A percentile compares a stretch with the other conserved stretches of the same genome.
Conservation (phyloP, 371 early-diverging fungal species). For the Mucor plumbeus region DNA sequence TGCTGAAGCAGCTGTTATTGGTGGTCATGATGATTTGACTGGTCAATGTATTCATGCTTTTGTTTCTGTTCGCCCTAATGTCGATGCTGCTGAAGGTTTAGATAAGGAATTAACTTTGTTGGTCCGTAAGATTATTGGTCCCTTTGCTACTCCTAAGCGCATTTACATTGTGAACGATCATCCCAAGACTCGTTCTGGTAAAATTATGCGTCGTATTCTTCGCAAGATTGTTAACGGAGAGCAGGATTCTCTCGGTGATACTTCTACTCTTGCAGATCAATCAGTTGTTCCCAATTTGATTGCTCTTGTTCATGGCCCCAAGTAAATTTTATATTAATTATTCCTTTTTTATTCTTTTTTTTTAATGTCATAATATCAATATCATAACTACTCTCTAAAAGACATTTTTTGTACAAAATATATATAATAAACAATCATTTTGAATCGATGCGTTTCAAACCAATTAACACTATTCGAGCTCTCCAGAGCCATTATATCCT, state of each 20-base stretch:
- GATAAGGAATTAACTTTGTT: constrained; percentile 71
- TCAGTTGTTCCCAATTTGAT: constrained; percentile 37
- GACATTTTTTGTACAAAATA: constrained; percentile 8
- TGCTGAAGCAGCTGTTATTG: constrained; percentile 97
- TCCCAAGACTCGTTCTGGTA: constrained; percentile 98
- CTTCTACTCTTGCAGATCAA: constrained; percentile 86
- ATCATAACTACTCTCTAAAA: constrained; percentile 1
- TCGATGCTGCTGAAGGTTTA: constrained; percentile 50
- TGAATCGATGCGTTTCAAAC: background rate
- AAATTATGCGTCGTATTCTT: constrained; percentile 94
- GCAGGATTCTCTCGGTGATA: constrained; percentile 84
- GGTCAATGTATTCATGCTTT: constrained; percentile 85
- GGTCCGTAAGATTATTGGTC: constrained; percentile 89
- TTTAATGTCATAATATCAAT: constrained; percentile 11
- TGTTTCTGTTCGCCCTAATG: constrained; percentile 67
- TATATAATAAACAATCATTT: constrained; percentile 1
- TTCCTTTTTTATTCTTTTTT: background rate
- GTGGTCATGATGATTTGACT: constrained; percentile 90
- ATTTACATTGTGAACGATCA: constrained; percentile 85
- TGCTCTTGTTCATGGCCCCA: constrained; percentile 27
- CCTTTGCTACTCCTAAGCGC: constrained; percentile 92
- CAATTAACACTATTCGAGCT: no score
- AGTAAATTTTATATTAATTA: constrained; percentile 19
- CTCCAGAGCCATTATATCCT: no score
- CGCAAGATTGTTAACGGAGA: constrained; percentile 90